A percentile compares a stretch with the other conserved stretches of the same genome.
These are phyloP conservation scores for Rostrohypoxylon terebratum DNA, from an alignment of 495 filamentous ascomycete species.

Conservation along the genomic window DNA sequence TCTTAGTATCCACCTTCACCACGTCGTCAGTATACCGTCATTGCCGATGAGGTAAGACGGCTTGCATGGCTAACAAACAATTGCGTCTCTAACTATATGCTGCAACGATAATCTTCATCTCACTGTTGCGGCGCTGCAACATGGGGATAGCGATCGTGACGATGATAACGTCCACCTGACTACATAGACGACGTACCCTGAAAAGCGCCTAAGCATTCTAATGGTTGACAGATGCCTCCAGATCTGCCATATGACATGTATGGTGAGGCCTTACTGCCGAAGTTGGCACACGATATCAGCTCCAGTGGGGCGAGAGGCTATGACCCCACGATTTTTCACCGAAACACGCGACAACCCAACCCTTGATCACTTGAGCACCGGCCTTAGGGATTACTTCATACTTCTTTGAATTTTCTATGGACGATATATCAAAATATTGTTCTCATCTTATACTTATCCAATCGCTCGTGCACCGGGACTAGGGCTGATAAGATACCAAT, in stretches of 20 bases:
- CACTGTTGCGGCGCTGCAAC: conserved; percentile 17
- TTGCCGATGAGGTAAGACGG: conserved; percentile 29
- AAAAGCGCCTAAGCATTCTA: conserved; percentile 3
- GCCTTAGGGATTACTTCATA: background rate
- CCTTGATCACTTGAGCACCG: background rate
- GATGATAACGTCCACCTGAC: background rate
- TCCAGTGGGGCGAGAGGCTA: background rate
- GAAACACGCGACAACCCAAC: background rate
- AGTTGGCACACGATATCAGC: background rate
- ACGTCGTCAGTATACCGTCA: conserved; percentile 41
- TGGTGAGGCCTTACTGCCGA: conserved; percentile 10
- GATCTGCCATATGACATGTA: conserved; percentile 12
- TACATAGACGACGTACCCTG: background rate
- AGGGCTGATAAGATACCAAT: conserved; percentile 6
- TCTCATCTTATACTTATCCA: conserved; percentile 1
- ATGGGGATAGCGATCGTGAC: conserved; percentile 9
- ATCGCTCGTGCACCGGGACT: conserved; percentile 24
- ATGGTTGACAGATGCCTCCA: background rate
- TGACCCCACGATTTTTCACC: background rate
- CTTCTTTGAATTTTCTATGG: background rate
- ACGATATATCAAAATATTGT: background rate
- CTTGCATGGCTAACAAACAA: conserved; percentile 26
- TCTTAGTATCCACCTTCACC: conserved; percentile 41
- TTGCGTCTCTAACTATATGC: conserved; percentile 5
- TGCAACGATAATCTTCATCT: background rate